These are phyloP conservation scores for Pestalotiopsis fici DNA, from an alignment of 2,329 filamentous ascomycete genomes.

Conservation along the genomic window DNA sequence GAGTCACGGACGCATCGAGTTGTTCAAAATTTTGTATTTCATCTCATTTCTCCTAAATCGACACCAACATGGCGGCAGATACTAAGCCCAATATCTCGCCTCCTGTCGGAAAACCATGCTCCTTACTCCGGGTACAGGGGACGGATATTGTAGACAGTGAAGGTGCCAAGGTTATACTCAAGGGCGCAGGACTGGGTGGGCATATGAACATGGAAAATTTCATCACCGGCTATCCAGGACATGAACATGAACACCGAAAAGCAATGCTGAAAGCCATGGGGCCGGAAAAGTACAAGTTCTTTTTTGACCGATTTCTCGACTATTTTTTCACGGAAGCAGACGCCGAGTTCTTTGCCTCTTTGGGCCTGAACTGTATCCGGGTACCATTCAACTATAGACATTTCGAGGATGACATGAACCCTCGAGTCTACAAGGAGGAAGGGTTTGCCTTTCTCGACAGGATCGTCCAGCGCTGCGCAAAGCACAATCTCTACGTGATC, in stretches of 20 bases:
- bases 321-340: constrained; percentile 59
- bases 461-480: constrained; percentile 41
- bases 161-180: constrained; percentile 41
- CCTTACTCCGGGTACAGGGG: constrained; percentile 31
- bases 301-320: constrained; percentile 54
- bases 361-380: constrained; percentile 59
- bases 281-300: constrained; percentile 55
- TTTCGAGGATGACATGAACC: constrained; percentile 50
- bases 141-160: constrained; percentile 36
- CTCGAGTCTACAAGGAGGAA: constrained; percentile 41
- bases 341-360: constrained; percentile 53
- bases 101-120: constrained; percentile 17
- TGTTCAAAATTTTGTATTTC: not conserved
- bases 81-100: not conserved
- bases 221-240: constrained; percentile 59
- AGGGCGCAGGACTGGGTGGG: constrained; percentile 39
- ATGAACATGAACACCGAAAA: constrained; percentile 53
- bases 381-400: constrained; percentile 60
- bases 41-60: not conserved
- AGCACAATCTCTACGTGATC: constrained; percentile 39
- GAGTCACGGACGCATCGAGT: too few relatives aligned
- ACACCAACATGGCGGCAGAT: not conserved
- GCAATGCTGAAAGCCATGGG: constrained; percentile 53
- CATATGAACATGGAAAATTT: constrained; percentile 52
- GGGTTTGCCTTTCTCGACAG: constrained; percentile 49